Evolutionary conservation across 345 rosid species (phyloP).

Genomic region (Abelmoschus esculentus): DNA sequence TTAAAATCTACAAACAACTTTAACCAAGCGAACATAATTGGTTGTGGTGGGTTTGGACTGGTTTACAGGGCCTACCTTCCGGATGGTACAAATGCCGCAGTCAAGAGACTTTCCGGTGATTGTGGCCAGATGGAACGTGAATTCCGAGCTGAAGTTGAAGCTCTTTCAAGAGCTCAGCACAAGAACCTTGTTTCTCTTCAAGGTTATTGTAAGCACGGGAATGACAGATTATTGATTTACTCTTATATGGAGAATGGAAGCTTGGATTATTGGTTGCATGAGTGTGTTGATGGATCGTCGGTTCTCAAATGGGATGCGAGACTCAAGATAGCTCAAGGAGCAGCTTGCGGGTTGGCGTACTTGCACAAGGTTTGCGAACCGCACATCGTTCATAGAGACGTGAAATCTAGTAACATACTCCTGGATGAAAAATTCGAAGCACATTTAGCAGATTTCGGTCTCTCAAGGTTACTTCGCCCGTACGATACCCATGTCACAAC

Average conservation of each 20-base stretch:
- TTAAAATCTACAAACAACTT: slow-evolving; percentile 78
- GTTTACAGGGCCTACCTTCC: slow-evolving; percentile 82
- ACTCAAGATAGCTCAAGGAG: slow-evolving; percentile 77
- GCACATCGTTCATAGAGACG: slow-evolving; percentile 74
- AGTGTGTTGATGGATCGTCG: slow-evolving; percentile 47
- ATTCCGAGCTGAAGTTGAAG: slow-evolving; percentile 92
- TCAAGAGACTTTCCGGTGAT: slow-evolving; percentile 89
- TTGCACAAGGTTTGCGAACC: slow-evolving; percentile 86
- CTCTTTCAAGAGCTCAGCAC: slow-evolving; percentile 88
- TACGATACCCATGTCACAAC: slow-evolving; percentile 92
- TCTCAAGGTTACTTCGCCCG: slow-evolving; percentile 80
- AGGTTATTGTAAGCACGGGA: slow-evolving; percentile 77
- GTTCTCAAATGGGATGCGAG: slow-evolving; percentile 62
- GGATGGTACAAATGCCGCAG: slow-evolving; percentile 67
- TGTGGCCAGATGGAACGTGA: slow-evolving; percentile 95
- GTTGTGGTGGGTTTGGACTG: slow-evolving; percentile 95
- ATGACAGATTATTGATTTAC: slow-evolving; percentile 65
- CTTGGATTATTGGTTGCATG: slow-evolving; percentile 96
- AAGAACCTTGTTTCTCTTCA: slow-evolving; percentile 88
- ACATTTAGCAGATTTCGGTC: slow-evolving; percentile 93
- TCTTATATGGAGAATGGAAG: slow-evolving; percentile 98
- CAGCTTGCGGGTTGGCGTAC: slow-evolving; percentile 76
- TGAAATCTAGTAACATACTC: slow-evolving; percentile 84
- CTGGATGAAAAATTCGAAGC: slow-evolving; percentile 76
- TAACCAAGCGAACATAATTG: slow-evolving; percentile 84